Conservation (phyloP, 371 early-diverging fungal species). For the Actinomucor elegans region DNA sequence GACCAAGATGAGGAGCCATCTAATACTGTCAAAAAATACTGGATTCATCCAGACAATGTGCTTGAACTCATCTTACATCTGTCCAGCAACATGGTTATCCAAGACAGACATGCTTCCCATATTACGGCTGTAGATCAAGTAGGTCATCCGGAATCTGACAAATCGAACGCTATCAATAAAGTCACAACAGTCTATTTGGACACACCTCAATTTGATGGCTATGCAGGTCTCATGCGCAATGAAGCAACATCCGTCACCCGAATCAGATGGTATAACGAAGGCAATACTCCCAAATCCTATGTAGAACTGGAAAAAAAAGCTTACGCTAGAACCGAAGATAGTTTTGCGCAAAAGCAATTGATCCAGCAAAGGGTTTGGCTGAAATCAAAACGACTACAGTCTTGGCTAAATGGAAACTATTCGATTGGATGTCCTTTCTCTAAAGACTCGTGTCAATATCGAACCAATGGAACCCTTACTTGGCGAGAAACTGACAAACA, state of each 20-base stretch:
- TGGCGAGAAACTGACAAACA: neutral
- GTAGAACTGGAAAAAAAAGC: slow-evolving; percentile 13
- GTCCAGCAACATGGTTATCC: neutral
- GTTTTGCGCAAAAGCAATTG: neutral
- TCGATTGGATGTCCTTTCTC: neutral
- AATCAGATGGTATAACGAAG: slow-evolving; percentile 2
- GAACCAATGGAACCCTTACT: neutral
- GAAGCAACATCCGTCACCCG: slow-evolving; percentile 1
- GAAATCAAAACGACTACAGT: slow-evolving; percentile 6
- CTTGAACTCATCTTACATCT: slow-evolving; percentile 14
- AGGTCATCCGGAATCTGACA: neutral
- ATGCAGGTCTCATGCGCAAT: neutral
- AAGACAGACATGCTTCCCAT: neutral
- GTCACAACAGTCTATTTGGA: slow-evolving; percentile 17
- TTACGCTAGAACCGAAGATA: no score
- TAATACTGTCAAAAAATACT: slow-evolving; percentile 1
- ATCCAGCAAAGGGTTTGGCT: slow-evolving; percentile 17
- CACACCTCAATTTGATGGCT: slow-evolving; percentile 7
- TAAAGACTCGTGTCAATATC: slow-evolving; percentile 8
- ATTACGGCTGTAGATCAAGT: slow-evolving; percentile 6
- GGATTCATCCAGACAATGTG: slow-evolving; percentile 20
- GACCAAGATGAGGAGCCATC: neutral
- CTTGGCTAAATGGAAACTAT: slow-evolving; percentile 8
- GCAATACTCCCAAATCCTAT: neutral
- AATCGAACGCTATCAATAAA: neutral